Base-by-base conservation (phyloP, 306 rosid genomes). In the Pachyrhizus erosus region DNA sequence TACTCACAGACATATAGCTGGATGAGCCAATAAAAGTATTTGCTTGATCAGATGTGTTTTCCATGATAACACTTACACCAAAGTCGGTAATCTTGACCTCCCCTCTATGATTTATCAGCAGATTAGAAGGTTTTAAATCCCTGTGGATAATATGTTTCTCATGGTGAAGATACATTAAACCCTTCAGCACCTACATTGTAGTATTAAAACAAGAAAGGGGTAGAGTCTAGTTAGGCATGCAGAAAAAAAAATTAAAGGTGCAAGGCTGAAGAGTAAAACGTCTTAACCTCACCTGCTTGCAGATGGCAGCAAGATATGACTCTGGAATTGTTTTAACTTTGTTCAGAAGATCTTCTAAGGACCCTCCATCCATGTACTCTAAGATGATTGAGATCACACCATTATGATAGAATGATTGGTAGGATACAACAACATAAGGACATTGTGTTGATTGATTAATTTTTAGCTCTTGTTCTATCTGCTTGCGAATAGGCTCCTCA, bases 321-420 rank as follows among this genome's bases (percentile, higher is more conserved):
- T 96, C 99, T 39, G 98, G 91, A 87, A 96, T 89, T 64, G 87
- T 85, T 83, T 72, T 84, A 72, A 96, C 97, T 80, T 93, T 93
- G 79, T 81, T 91, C 71, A 93, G 75, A 78, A 96, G 84, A 87
- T 93, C 97, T 55, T 92, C 93, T 55, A 96, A 89, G 84, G 98
- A 96, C 14, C 99, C 98, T 76, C 99, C 99, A 76, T 96, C 99
- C 99, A 96, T 96, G 91, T 96, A 96, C 96, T 96, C 99, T 78
- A 96, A 87, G 86, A 96, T 89, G 84, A 93, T 96, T 75, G 97
- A 96, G 85, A 93, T 87, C 79, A 76, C 75, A 21, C 99, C 99
- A 80, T 96, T 93, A 48, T 89, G 84, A 78, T 91, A 93, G 86
- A 91, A 91, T 17, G 97, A 91, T 48, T 86, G 93, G 82, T 96